Evolutionary conservation across 2,329 filamentous ascomycete genomes (phyloP).

Genomic region (Fusarium pininemorale): DNA sequence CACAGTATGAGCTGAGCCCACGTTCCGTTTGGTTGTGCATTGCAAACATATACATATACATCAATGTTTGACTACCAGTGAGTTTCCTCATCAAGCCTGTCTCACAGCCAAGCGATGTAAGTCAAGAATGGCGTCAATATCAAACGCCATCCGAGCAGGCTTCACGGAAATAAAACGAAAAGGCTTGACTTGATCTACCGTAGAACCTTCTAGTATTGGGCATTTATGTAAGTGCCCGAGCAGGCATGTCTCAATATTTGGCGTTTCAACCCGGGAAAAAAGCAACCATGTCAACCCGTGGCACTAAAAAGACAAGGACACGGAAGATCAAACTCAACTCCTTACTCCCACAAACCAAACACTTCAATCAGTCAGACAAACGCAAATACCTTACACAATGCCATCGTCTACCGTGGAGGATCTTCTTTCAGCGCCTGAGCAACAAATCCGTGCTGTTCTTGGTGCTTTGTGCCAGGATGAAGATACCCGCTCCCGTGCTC

Average conservation of each 20-base stretch:
- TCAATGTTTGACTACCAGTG: neutral
- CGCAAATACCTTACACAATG: neutral
- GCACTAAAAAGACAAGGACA: neutral
- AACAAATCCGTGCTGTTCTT: neutral
- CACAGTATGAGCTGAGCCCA: neutral
- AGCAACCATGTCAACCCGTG: neutral
- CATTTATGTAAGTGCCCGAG: neutral
- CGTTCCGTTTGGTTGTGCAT: neutral
- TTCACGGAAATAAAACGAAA: neutral
- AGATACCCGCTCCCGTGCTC: neutral
- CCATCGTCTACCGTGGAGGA: neutral
- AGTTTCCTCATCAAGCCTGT: neutral
- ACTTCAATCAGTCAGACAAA: neutral
- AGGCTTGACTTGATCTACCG: neutral
- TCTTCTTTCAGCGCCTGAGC: neutral
- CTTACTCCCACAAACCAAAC: neutral
- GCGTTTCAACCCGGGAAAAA: neutral
- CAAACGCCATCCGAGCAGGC: neutral
- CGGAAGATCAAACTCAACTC: neutral
- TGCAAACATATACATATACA: neutral
- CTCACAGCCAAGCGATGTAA: neutral
- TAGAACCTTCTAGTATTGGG: neutral
- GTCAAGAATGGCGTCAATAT: neutral
- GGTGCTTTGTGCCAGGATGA: neutral
- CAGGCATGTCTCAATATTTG: slow-evolving; percentile 12